These are phyloP conservation scores for Rhamnella rubrinervis DNA, from an alignment of 331 rosid genomes.

Conservation along the genomic window DNA sequence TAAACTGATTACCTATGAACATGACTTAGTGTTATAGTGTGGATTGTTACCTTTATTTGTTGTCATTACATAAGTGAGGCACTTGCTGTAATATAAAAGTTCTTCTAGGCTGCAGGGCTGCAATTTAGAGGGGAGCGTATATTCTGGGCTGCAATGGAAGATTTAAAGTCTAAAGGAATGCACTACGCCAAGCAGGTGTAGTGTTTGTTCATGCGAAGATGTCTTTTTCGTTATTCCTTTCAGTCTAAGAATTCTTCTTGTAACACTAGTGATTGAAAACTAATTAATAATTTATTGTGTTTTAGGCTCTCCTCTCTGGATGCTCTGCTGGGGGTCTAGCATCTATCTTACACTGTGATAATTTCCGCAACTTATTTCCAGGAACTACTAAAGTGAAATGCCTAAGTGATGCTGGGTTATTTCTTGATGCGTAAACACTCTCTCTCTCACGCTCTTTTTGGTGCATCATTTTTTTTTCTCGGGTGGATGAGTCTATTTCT, in stretches of 20 bases:
- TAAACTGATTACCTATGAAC: not conserved
- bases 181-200: constrained; percentile 67
- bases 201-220: not conserved
- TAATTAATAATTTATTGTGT: not conserved
- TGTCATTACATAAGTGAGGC: not conserved
- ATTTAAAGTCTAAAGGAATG: constrained; percentile 87
- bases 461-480: not conserved
- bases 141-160: constrained; percentile 90
- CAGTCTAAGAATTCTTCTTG: not conserved
- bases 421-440: constrained; percentile 77
- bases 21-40: not conserved
- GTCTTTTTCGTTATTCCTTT: constrained; percentile 6
- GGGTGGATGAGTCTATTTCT: not conserved
- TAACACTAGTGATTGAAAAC: not conserved
- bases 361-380: constrained; percentile 62
- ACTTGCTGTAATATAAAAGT: constrained; percentile 1
- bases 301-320: constrained; percentile 92
- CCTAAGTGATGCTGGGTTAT: constrained; percentile 92
- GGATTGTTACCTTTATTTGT: not conserved
- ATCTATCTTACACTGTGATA: constrained; percentile 85
- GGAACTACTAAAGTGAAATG: constrained; percentile 73
- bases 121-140: constrained; percentile 92
- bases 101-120: constrained; percentile 51
- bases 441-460: constrained; percentile 12
- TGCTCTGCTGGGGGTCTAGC: constrained; percentile 99